Evolutionary conservation across 257 asterid genomes (phyloP), one percentile per base, ranked within the genome.

Genomic region (Prunella vulgaris): DNA sequence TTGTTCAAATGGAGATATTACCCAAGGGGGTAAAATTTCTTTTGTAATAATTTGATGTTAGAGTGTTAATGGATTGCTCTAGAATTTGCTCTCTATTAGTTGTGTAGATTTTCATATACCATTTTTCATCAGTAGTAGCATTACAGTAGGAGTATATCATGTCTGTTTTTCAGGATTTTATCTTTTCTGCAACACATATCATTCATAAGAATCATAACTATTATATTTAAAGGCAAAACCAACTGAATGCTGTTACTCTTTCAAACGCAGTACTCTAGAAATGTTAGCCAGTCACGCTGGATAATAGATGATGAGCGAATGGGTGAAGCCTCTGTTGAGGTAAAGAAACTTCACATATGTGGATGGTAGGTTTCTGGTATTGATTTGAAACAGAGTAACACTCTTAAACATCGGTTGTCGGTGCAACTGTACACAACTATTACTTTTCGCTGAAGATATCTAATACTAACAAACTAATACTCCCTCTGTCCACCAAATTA

Each of bases 241-340:
- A 21, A 30, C 35, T 17, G 25, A 32, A 10, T 44, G 10, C 68
- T 40, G 7, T 63, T 68, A 63, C 74, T 72, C 71, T 66, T 81
- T 79, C 46, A 20, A 33, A 56, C 81, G 80, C 86, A 90, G 98
- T 90, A 78, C 82, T 90, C 96, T 35, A 85, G 98, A 81, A 88
- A 93, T 65, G 98, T 93, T 60, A 93, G 99, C 78, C 99, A 93
- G 86, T 77, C 93, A 24, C 87, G 93, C 73, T 93, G 99, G 96
- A 82, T 93, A 77, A 93, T 93, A 74, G 96, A 90, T 72, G 97
- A 86, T 60, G 99, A 93, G 84, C 84, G 96, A 82, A 87, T 78
- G 99, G 99, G 99, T 14, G 99, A 90, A 78, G 96, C 99, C 82
- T 93, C 99, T 28, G 78, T 93, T 44, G 99, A 93, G 96, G 99